Evolutionary conservation across 352 stramenopile species (phyloP).

Genomic region (Aphanomyces euteiches): DNA sequence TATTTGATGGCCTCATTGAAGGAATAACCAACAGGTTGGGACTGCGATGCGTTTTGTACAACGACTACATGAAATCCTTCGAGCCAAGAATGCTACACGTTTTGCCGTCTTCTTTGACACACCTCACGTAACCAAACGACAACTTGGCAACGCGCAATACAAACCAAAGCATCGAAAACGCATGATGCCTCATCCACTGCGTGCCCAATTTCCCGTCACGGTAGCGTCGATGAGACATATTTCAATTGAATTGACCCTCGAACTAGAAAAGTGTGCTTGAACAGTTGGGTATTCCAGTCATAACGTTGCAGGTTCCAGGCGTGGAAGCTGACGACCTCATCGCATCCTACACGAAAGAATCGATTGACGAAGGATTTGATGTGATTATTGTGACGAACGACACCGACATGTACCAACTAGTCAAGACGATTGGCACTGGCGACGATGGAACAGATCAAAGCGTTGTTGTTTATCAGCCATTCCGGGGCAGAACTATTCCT

Average conservation of each 20-base stretch:
- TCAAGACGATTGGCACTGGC: constrained; percentile 16
- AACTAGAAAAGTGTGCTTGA: constrained; percentile 31
- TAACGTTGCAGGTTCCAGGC: constrained; percentile 43
- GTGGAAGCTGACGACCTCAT: constrained; percentile 68
- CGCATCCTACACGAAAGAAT: constrained; percentile 53
- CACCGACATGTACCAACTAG: constrained; percentile 68
- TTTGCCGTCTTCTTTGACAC: constrained; percentile 63
- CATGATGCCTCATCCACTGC: constrained; percentile 35
- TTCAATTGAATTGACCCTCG: too few relatives aligned
- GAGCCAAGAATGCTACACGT: constrained; percentile 45
- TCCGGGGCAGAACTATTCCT: constrained; percentile 59
- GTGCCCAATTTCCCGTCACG: constrained; percentile 39
- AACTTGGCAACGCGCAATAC: constrained; percentile 13
- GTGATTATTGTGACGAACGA: constrained; percentile 68
- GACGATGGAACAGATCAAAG: neutral
- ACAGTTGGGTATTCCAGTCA: constrained; percentile 44
- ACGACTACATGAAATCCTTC: constrained; percentile 42
- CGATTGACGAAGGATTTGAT: constrained; percentile 41
- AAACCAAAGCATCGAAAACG: neutral
- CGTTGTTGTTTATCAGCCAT: constrained; percentile 74
- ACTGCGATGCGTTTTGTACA: constrained; percentile 19
- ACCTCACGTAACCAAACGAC: constrained; percentile 28
- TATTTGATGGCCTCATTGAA: neutral
- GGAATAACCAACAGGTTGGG: constrained; percentile 9
- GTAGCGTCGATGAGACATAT: neutral